These are phyloP conservation scores for Trichoderma sp. DNA, from an alignment of 2,329 filamentous ascomycete species.

Conservation along the genomic window DNA sequence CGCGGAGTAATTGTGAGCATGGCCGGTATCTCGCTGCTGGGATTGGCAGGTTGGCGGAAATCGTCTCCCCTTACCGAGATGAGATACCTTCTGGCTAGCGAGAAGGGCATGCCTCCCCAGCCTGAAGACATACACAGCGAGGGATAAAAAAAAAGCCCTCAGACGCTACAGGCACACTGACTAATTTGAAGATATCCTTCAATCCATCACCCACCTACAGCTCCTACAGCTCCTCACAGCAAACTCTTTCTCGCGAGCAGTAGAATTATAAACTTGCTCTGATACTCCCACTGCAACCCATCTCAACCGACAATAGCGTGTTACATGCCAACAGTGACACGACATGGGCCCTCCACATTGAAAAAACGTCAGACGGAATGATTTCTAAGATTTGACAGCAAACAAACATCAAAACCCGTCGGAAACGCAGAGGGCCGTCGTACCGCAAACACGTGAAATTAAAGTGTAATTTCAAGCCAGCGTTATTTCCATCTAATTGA, in stretches of 20 bases:
- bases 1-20: neutral
- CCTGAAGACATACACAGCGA: neutral
- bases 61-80: neutral
- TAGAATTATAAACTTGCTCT: neutral
- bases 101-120: neutral
- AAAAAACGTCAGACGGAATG: neutral
- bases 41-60: neutral
- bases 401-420: slow-evolving; percentile 5
- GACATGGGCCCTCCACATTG: neutral
- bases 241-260: neutral
- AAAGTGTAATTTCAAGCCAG: slow-evolving; percentile 7
- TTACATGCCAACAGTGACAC: neutral
- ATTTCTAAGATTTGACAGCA: slow-evolving; percentile 5
- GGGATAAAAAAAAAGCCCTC: neutral
- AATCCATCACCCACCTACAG: neutral
- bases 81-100: neutral
- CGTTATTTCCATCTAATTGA: slow-evolving; percentile 1
- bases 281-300: neutral
- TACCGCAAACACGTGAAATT: slow-evolving; percentile 18
- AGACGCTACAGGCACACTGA: neutral
- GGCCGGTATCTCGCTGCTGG: neutral
- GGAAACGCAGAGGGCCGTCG: slow-evolving; percentile 9
- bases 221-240: neutral
- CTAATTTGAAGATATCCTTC: neutral
- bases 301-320: neutral